These are phyloP conservation scores for Alopecurus myosuroides DNA, from an alignment of 176 grass and related monocot genomes.

Conservation along the genomic window DNA sequence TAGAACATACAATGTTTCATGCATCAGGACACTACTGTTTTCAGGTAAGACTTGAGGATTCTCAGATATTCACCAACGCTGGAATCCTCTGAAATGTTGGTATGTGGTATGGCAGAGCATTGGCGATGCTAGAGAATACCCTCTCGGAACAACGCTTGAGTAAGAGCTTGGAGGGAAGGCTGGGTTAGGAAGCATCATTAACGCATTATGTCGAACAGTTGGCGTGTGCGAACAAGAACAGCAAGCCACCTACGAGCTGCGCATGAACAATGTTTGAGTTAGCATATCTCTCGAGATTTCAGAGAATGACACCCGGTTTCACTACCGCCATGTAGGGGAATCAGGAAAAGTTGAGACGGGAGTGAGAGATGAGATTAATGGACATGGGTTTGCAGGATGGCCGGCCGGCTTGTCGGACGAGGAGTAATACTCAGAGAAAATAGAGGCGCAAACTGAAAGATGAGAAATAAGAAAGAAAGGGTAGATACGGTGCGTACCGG, in stretches of 20 bases:
- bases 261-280: neutral
- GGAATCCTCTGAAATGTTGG: neutral
- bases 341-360: too few species aligned
- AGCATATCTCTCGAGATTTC: too few species aligned
- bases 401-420: too few species aligned
- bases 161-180: neutral
- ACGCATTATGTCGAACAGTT: slow-evolving; percentile 16
- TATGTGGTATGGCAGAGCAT: neutral
- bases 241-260: neutral
- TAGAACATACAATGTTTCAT: neutral
- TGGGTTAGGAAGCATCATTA: neutral
- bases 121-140: neutral
- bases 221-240: neutral
- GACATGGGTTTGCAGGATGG: too few species aligned
- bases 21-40: slow-evolving; percentile 27
- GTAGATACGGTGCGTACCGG: too few species aligned
- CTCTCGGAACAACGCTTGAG: neutral
- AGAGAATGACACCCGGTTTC: too few species aligned
- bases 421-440: too few species aligned
- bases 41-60: slow-evolving; percentile 32
- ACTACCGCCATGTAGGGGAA: too few species aligned
- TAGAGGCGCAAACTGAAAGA: too few species aligned
- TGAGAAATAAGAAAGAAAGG: too few species aligned
- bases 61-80: neutral
- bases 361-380: too few species aligned